phyloP scores from a whole-genome alignment of 495 filamentous ascomycete species.

The Penicilliopsis zonata region DNA sequence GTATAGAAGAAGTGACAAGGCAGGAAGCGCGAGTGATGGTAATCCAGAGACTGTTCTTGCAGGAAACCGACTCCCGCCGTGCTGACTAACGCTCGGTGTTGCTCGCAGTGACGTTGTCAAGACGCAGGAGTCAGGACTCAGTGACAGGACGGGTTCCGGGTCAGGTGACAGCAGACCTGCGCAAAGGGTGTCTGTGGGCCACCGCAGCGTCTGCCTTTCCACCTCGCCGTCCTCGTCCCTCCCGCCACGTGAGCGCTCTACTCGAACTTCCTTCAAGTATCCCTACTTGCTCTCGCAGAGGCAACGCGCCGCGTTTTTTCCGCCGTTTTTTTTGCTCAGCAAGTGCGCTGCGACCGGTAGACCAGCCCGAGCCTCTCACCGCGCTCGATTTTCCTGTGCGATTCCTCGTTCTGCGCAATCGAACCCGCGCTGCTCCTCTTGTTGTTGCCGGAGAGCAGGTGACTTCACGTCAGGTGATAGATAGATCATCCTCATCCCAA shows the following conservation, averaged over 20 bases:
- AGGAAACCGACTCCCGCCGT: too few species aligned
- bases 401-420: conserved; percentile 18
- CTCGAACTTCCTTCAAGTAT: conserved; percentile 19
- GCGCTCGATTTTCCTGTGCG: too few species aligned
- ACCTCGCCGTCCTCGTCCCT: conserved; percentile 12
- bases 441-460: conserved; percentile 39
- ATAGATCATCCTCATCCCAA: conserved; percentile 34
- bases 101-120: too few species aligned
- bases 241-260: conserved; percentile 34
- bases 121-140: too few species aligned
- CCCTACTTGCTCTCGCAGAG: conserved; percentile 19
- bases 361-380: too few species aligned
- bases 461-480: conserved; percentile 43
- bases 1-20: not conserved
- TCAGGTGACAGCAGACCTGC: conserved; percentile 29
- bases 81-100: too few species aligned
- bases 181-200: conserved; percentile 9
- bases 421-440: conserved; percentile 26
- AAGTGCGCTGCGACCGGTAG: too few species aligned
- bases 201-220: conserved; percentile 15
- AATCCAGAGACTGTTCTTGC: too few species aligned
- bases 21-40: not conserved
- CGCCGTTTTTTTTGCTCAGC: conserved; percentile 10
- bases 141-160: too few species aligned
- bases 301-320: conserved; percentile 12